Evolutionary conservation across 2,329 filamentous ascomycete species (phyloP), one percentile per base, ranked within the genome.

Genomic region (Cyphellophora attinorum): DNA sequence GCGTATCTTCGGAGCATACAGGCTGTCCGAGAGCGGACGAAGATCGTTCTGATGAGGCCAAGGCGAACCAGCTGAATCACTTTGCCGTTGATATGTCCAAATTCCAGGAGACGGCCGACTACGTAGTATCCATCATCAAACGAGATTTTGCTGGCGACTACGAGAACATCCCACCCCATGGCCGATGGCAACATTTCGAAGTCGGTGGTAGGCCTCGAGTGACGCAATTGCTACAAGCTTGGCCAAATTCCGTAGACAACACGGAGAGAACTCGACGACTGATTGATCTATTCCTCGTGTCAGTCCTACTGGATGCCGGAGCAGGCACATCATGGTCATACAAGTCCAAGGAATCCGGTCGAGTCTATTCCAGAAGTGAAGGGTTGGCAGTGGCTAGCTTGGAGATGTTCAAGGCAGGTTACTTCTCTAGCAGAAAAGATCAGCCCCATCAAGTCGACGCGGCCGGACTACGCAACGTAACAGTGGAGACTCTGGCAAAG

Each of bases 111-210:
- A 89, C 89, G 1, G 85, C 88, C 11, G 73, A 73, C 29, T 94
- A 93, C 56, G 82, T 94, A 6, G 79, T 89, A n/a, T 79, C 82
- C 27, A 89, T 95, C 45, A 93, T 95, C 66, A 94, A 93, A 79
- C 68, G 79, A 60, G 79, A 84, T 56, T 81, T 77, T 57, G 74
- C 70, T 19, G 74, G 75, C 12, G 74, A 82, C 49, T 83, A 80
- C 55, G 59, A 70, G 38, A 65, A 65, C 3, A 95, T 96, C 34
- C 89, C 89, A 12, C 74, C 82, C n/a, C 86, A 95, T 58, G 73
- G 62, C 6, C 64, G 74, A 28, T 78, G 74, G 69, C 74, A 78
- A 49, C 74, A 79, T 53, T 78, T 78, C 44, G 68, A 76, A 11
- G 65, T 75, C 25, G 73, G 73, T 6, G 62, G 62, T 11, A 55